These are phyloP conservation scores for Acacia concinna DNA, from an alignment of 331 rosid genomes.

Conservation along the genomic window DNA sequence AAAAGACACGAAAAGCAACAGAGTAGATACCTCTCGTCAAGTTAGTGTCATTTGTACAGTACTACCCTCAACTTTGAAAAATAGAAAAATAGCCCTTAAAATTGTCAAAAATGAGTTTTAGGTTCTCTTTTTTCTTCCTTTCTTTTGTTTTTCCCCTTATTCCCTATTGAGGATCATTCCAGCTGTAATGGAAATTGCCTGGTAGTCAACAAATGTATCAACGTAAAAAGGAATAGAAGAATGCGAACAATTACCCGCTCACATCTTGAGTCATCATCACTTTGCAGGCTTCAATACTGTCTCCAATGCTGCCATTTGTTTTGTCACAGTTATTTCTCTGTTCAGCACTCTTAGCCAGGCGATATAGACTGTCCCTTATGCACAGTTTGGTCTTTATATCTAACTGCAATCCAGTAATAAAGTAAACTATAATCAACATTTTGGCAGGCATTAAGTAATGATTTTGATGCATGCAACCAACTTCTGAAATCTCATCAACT, in stretches of 20 bases:
- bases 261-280: constrained; percentile 40
- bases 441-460: not conserved
- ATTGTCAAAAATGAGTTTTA: not conserved
- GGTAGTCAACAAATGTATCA: not conserved
- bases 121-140: too few relatives aligned
- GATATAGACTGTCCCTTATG: constrained; percentile 78
- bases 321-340: constrained; percentile 57
- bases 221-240: not conserved
- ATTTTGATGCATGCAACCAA: not conserved
- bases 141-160: too few relatives aligned
- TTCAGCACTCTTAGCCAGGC: constrained; percentile 76
- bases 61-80: not conserved
- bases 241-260: constrained; percentile 43
- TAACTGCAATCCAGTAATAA: constrained; percentile 47
- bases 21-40: not conserved
- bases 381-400: constrained; percentile 66
- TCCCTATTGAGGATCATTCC: not conserved
- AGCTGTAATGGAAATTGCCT: not conserved
- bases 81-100: not conserved
- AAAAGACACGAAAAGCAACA: not conserved
- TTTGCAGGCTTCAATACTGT: constrained; percentile 40
- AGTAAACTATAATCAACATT: constrained; percentile 6
- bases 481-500: constrained; percentile 14
- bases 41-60: not conserved
- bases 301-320: constrained; percentile 36